Base-by-base conservation (phyloP, 306 rosid genomes). In the Nissolia schottii region DNA sequence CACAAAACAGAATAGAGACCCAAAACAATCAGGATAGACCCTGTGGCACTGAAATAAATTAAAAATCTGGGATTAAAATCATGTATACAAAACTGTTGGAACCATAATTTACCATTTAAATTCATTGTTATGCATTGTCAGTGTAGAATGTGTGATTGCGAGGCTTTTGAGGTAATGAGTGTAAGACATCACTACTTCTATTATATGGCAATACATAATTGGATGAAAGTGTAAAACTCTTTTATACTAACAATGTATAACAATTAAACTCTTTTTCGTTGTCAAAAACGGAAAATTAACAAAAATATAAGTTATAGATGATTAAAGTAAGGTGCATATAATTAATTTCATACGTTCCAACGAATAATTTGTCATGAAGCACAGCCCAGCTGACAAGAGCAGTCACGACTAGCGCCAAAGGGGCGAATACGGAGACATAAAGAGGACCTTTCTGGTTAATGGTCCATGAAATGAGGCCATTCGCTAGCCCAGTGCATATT, bases 371-470 rank as follows among this genome's bases (percentile, higher is more conserved):
- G 63, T 92, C 90, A 0, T 59, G 74, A 34, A 92, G 93, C 25
- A 92, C 62, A 20, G 87, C 85, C 97, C 97, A 92, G 34, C 93
- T 87, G 6, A 80, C 7, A 53, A 89, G 4, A 18, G 92, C 90
- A 3, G 85, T 87, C 35, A 89, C 28, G 23, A 92, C 76, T 14
- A 89, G 92, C 69, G 76, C 53, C 76, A 92, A 57, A 40, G 97
- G 96, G 68, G 78, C 74, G 87, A 92, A 92, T 23, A 89, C 85
- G 1, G 96, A 86, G 37, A 65, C 96, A 50, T 87, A 92, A 29
- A 92, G 89, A 51, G 96, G 89, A 16, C 97, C 97, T 80, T 86
- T 87, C 58, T 68, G 81, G 40, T 83, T 92, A 34, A 92, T 89
- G 29, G 85, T 68, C 97, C 96, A 92, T 0, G 92, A 79, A 14